Base-by-base conservation (phyloP, 495 filamentous ascomycete species). In the Opeltia flavorubescens region DNA sequence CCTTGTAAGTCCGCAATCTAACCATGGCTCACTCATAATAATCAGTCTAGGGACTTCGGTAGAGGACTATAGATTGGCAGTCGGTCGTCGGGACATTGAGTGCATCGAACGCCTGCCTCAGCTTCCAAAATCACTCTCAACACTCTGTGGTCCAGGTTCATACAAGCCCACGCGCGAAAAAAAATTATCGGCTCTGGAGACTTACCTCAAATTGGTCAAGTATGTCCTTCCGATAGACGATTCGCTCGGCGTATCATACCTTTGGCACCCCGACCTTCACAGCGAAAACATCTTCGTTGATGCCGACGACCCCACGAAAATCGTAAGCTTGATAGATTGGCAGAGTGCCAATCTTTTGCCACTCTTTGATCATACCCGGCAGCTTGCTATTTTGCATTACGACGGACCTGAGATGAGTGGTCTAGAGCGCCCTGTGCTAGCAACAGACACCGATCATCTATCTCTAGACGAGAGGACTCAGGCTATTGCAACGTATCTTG, bases 181-280 rank as follows among this genome's bases (percentile, higher is more conserved):
- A 48, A 62, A 62, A 30, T 46, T 57, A 38, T 44, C 45, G 0
- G 60, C 60, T 17, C 44, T 62, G 31, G 20, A 55, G 36, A 44
- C 42, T 24, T 64, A 64, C 50, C 56, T 61, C 35, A 21, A 30
- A 13, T 13, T 65, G 5, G 38, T 53, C 3, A 50, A 46, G 46
- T 55, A 42, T 43, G 27, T 65, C 21, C 30, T 62, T 13, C 57
- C 59, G 17, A 35, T 28, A 7, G 53, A 62, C 29, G 3, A 5
- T 39, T 54, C 55, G 17, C 58, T 62, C 45, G 51, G 42, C 1
- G 35, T 57, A 12, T 36, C 54, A 24, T 54, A 20, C 47, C 21
- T 68, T 18, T 64, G 62, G 62, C 62, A 66, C 48, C 46, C 51
- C 13, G 63, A 68, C 25, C 56, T 66, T n/a, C 65, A 66, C 40